Base-by-base conservation (phyloP, 352 stramenopile genomes). In the Phytophthora palmivora region DNA sequence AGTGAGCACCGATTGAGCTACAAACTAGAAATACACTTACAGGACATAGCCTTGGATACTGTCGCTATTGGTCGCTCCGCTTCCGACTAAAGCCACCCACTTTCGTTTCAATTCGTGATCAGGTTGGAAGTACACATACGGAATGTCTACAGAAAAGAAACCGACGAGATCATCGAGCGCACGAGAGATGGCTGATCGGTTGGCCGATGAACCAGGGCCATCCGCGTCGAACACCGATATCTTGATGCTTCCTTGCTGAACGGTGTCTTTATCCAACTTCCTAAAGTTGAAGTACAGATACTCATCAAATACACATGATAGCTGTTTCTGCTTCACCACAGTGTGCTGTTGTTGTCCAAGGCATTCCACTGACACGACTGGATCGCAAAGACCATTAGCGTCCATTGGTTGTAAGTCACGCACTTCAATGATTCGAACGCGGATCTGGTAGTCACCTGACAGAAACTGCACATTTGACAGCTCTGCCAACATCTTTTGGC, bases 301-400 rank as follows among this genome's bases (percentile, higher is more conserved):
- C 58, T 98, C 88, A 65, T 98, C 93, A 73, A 97, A 97, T 3
- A 98, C 87, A 36, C 79, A 93, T 22, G 79, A 94, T 11, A 92
- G 72, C 46, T 91, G 81, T 57, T 96, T 87, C 58, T 91, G 75
- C 76, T 96, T 88, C 52, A 95, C 78, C 38, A 83, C 69, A 7
- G 83, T 95, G 52, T 96, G 76, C 47, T 95, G 80, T 6, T 82
- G 80, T 47, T 96, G 84, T 3, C 79, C 83, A 36, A 97, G 74
- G 37, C 87, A 93, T 59, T 94, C 87, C 14, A 96, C 82, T 14
- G 85, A 83, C 5, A 97, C 75, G 15, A 97, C 89, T 4, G 93
- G 93, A 58, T 98, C 93, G 43, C 82, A 94, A 10, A 89, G 72
- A 10, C 91, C 91, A 58, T 96, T 91, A 9, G 75, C 49, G 41